phyloP scores from a whole-genome alignment of 106 monocot species.

The Dendrobium huoshanense region DNA sequence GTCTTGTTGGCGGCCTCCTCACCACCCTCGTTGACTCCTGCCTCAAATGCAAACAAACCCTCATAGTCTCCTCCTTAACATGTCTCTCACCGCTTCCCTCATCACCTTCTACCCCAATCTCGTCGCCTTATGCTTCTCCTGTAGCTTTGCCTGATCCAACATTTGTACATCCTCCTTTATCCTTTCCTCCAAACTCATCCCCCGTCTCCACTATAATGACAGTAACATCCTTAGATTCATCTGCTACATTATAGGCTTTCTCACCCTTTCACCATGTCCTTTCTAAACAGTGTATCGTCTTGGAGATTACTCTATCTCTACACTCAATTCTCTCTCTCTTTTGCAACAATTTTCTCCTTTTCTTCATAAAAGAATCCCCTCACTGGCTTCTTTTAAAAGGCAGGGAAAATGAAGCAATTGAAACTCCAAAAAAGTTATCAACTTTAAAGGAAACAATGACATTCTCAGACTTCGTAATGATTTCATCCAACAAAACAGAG shows the following conservation, averaged over 20 bases:
- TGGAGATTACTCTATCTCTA: neutral
- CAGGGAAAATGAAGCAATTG: neutral
- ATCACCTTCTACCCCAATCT: constrained; percentile 12
- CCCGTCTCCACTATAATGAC: neutral
- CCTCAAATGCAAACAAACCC: constrained; percentile 23
- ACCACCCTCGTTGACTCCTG: constrained; percentile 21
- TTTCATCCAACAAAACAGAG: neutral
- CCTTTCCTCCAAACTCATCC: neutral
- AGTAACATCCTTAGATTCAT: neutral
- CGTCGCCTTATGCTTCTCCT: constrained; percentile 8
- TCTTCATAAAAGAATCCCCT: neutral
- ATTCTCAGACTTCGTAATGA: neutral
- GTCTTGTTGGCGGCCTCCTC: constrained; percentile 26
- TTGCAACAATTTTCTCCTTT: neutral
- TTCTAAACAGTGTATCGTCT: neutral
- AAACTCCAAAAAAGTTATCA: neutral
- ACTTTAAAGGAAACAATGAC: no score
- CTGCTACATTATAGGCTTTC: neutral
- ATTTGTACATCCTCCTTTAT: neutral
- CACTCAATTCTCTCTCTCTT: neutral
- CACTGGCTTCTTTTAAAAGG: neutral
- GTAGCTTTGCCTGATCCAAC: constrained; percentile 18
- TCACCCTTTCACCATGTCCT: neutral
- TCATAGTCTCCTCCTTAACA: constrained; percentile 23
- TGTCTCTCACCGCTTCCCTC: constrained; percentile 6